phyloP scores from a whole-genome alignment of 345 rosid species.

The Citrus sinensis region DVS_A1.0 CM039169.1:6054501-6055000 shows the following conservation, averaged over 20 bases:
- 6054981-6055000: slow-evolving; percentile 67
- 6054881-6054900: slow-evolving; percentile 54
- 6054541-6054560: background rate
- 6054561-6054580: background rate
- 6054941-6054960: slow-evolving; percentile 63
- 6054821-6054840: background rate
- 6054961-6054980: slow-evolving; percentile 58
- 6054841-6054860: slow-evolving; percentile 1
- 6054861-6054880: slow-evolving; percentile 49
- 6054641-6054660: too few species aligned
- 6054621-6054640: background rate
- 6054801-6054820: background rate
- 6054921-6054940: slow-evolving; percentile 42
- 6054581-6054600: background rate
- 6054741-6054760: background rate
- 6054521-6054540: too few species aligned
- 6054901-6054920: slow-evolving; percentile 59
- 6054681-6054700: background rate
- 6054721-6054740: background rate
- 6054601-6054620: background rate
- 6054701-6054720: background rate
- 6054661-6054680: background rate
- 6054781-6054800: background rate
- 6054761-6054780: background rate
- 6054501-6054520: too few species aligned